phyloP scores from a whole-genome alignment of 768 basidiomycete species.

The Amanita exitialis region DNA sequence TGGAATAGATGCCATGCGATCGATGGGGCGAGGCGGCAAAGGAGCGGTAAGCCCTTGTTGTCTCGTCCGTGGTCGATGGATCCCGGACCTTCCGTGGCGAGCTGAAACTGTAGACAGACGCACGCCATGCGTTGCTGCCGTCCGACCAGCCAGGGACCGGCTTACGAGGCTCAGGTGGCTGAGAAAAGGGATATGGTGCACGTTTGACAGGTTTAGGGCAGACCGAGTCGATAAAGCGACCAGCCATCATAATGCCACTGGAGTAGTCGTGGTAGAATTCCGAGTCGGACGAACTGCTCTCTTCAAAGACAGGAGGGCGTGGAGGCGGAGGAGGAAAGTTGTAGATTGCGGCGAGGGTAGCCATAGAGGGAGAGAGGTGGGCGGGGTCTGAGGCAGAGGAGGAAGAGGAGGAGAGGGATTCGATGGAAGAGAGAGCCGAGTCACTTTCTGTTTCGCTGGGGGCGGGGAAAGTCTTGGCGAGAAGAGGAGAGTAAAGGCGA shows the following conservation, averaged over 20 bases:
- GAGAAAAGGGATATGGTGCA: slow-evolving; percentile 19
- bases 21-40: slow-evolving; percentile 44
- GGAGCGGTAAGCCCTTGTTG: slow-evolving; percentile 28
- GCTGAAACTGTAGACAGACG: slow-evolving; percentile 45
- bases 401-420: slow-evolving; percentile 7
- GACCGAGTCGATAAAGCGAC: slow-evolving; percentile 37
- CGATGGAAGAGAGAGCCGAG: slow-evolving; percentile 8
- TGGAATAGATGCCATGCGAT: slow-evolving; percentile 38
- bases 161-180: slow-evolving; percentile 25
- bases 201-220: slow-evolving; percentile 33
- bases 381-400: slow-evolving; percentile 23
- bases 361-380: slow-evolving; percentile 19
- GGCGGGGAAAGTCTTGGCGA: slow-evolving; percentile 24
- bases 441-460: slow-evolving; percentile 28
- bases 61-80: slow-evolving; percentile 19
- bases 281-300: slow-evolving; percentile 12
- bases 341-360: slow-evolving; percentile 23
- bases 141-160: slow-evolving; percentile 64
- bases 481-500: slow-evolving; percentile 26
- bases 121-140: slow-evolving; percentile 57
- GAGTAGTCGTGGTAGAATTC: slow-evolving; percentile 32
- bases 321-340: slow-evolving; percentile 47
- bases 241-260: slow-evolving; percentile 64
- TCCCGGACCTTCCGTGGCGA: slow-evolving; percentile 26
- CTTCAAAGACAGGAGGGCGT: slow-evolving; percentile 31